These are phyloP conservation scores for Microstroma glucosiphilum DNA, from an alignment of 1,284 basidiomycete genomes.

Conservation along the genomic window DNA sequence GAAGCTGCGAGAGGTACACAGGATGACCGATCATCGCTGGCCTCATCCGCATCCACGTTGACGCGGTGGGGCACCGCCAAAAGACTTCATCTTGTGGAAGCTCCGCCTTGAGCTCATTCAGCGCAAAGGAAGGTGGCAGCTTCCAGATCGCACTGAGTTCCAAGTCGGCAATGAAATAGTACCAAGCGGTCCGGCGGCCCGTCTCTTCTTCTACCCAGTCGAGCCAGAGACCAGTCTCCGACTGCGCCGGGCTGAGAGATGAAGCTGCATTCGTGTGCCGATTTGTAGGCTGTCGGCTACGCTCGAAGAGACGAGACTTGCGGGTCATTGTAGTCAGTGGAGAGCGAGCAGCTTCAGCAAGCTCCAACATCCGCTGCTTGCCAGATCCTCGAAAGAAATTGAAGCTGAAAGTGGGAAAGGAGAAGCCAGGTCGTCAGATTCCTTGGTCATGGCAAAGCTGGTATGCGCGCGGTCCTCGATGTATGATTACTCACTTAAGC, in stretches of 20 bases:
- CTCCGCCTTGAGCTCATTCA: constrained; percentile 10
- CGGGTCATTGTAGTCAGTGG: constrained; percentile 10
- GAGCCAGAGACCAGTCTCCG: neutral
- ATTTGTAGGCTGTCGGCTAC: neutral
- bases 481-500: neutral
- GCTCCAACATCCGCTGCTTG: constrained; percentile 8
- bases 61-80: constrained; percentile 6
- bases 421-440: neutral
- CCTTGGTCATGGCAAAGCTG: neutral
- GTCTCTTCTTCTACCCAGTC: constrained; percentile 7
- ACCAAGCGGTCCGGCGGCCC: constrained; percentile 8
- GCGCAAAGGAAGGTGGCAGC: constrained; percentile 7
- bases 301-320: constrained; percentile 6
- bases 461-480: no score
- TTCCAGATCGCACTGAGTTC: constrained; percentile 9
- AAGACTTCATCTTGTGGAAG: constrained; percentile 4
- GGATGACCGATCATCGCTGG: no score
- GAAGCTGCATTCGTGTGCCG: neutral
- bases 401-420: neutral
- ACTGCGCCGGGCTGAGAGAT: no score
- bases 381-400: constrained; percentile 5
- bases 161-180: constrained; percentile 7
- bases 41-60: constrained; percentile 2
- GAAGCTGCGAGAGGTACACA: neutral
- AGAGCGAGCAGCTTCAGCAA: constrained; percentile 5